phyloP scores from a whole-genome alignment of 345 rosid genomes.

The Cochlearia excelsa region DNA sequence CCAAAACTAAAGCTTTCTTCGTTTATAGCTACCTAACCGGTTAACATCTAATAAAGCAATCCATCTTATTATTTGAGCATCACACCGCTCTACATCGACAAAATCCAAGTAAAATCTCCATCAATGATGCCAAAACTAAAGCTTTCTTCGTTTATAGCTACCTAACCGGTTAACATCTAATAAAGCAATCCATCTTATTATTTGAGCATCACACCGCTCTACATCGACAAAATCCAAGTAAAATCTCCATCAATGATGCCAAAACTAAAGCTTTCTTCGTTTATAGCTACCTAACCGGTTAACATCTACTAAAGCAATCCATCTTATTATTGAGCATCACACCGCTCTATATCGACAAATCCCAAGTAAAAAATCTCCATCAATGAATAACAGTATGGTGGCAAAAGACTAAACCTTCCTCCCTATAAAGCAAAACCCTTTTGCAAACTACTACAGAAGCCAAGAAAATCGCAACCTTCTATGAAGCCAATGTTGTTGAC shows the following conservation, averaged over 20 bases:
- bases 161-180: conserved; percentile 5
- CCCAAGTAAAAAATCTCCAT: conserved; percentile 2
- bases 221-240: conserved; percentile 2
- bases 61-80: too few relatives aligned
- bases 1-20: too few relatives aligned
- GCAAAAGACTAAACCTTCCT: conserved; percentile 2
- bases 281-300: conserved; percentile 4
- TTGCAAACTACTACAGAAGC: not conserved
- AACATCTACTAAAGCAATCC: not conserved
- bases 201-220: not conserved
- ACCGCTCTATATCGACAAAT: not conserved
- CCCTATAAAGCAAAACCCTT: conserved; percentile 3
- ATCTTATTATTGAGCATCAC: conserved; percentile 1
- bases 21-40: too few relatives aligned
- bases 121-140: too few relatives aligned
- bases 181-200: not conserved
- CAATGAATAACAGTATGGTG: not conserved
- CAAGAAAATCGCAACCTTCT: not conserved
- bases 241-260: not conserved
- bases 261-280: conserved; percentile 1
- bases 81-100: not conserved
- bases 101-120: not conserved
- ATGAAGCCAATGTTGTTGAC: not conserved
- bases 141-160: too few relatives aligned
- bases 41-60: too few relatives aligned